Conservation (phyloP, 176 grass and related monocot genomes). For the Zoysia japonica region DNA sequence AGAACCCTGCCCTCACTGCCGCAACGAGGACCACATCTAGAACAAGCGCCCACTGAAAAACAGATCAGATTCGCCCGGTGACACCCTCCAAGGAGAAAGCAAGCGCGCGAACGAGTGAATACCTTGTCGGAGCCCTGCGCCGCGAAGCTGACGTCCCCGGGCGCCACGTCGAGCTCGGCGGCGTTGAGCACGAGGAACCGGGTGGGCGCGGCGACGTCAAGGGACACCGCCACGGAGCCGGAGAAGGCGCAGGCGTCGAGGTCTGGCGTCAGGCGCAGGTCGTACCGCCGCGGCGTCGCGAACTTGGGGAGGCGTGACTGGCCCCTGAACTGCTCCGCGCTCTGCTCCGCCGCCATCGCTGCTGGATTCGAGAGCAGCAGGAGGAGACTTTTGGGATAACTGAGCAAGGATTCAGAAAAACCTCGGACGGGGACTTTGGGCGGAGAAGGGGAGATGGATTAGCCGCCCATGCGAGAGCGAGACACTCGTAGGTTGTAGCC, state of each 20-base stretch:
- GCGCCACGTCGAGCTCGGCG: conserved; percentile 57
- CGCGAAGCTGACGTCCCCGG: conserved; percentile 50
- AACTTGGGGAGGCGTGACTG: conserved; percentile 70
- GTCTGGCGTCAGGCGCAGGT: conserved; percentile 74
- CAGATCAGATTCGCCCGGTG: conserved; percentile 19
- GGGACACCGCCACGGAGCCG: conserved; percentile 48
- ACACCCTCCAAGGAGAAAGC: neutral
- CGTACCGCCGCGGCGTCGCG: conserved; percentile 73
- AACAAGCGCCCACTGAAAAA: neutral
- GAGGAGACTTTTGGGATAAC: no score
- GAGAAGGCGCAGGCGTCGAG: conserved; percentile 71
- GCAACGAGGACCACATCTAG: neutral
- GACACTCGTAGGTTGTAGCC: no score
- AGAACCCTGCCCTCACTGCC: neutral
- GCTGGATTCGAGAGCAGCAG: neutral
- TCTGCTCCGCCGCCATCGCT: conserved; percentile 45
- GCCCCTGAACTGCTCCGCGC: conserved; percentile 67
- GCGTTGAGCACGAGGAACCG: conserved; percentile 86
- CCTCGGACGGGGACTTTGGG: neutral
- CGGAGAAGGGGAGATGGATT: neutral
- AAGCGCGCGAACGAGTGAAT: neutral
- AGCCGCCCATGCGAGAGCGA: neutral
- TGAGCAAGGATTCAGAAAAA: neutral
- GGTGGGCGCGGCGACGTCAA: conserved; percentile 56
- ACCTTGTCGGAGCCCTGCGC: conserved; percentile 58